Base-by-base conservation (phyloP, 129 eudicot species). In the Tagetes patula region DNA sequence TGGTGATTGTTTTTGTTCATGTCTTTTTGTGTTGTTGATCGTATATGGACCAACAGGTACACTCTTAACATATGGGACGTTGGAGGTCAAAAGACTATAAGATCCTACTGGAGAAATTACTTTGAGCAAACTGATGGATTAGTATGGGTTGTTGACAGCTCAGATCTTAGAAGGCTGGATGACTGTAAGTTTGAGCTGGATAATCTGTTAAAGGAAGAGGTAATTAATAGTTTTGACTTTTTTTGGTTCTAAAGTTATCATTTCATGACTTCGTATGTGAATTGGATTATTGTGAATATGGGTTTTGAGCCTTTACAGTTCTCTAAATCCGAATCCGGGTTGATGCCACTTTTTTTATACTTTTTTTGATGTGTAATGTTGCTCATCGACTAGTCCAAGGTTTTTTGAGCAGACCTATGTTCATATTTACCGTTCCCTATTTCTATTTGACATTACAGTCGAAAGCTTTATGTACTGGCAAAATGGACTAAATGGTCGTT, bases 21-120 rank as follows among this genome's bases (percentile, higher is more conserved):
- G 27, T 20, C 27, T 20, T 20, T 20, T 20, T 20, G 27, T 20
- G 27, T 20, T 20, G 0, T 20, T 20, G 27, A 20, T 20, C 0
- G 27, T 20, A 20, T 20, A 20, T 20, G 27, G 27, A 0, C 27
- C 27, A 20, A 20, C 27, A 20, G 98, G 90, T 93, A 94, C 75
- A 88, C 88, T 4, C 88, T 94, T 42, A 90, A 94, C 77, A 94
- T 94, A 79, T 94, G 97, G 98, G 98, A 94, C 82, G 98, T 94
- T 61, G 97, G 97, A 36, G 98, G 98, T 46, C 98, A 94, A 73
- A 94, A 80, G 75, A 94, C 98, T 0, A 94, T 94, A 75, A 76
- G 98, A 49, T 86, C 98, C 33, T 94, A 90, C 74, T 94, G 98
- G 98, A 94, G 98, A 84, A 94, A 94, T 83, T 94, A 94, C 80